phyloP scores from a whole-genome alignment of 495 filamentous ascomycete species.

The Pseudotulostoma volvatum region DNA sequence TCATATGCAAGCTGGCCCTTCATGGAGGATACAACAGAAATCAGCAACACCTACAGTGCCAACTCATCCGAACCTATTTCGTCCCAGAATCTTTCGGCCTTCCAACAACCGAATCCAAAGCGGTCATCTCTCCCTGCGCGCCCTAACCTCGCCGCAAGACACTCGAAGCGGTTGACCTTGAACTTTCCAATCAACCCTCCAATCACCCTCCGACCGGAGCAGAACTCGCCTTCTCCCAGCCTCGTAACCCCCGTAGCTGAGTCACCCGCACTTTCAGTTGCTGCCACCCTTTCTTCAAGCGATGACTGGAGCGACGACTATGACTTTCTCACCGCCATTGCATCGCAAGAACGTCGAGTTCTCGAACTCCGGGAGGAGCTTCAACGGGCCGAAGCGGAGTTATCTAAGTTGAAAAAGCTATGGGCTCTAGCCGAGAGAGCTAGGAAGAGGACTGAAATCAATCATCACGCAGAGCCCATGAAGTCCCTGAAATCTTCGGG shows the following conservation, averaged over 20 bases:
- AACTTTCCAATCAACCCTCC: slow-evolving; percentile 50
- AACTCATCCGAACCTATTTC: background rate
- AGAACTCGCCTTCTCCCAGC: slow-evolving; percentile 17
- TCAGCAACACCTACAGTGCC: background rate
- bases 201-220: slow-evolving; percentile 13
- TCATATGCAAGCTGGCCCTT: background rate
- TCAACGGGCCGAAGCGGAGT: slow-evolving; percentile 57
- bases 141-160: slow-evolving; percentile 38
- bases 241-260: slow-evolving; percentile 23
- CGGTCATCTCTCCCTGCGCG: slow-evolving; percentile 36
- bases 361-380: slow-evolving; percentile 86
- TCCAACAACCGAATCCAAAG: slow-evolving; percentile 15
- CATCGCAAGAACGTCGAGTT: slow-evolving; percentile 83
- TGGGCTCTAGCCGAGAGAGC: slow-evolving; percentile 63
- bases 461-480: slow-evolving; percentile 37
- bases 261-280: slow-evolving; percentile 12
- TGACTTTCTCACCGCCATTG: slow-evolving; percentile 74
- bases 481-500: slow-evolving; percentile 35
- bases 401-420: slow-evolving; percentile 64
- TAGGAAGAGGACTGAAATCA: slow-evolving; percentile 54
- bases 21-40: background rate
- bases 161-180: slow-evolving; percentile 61
- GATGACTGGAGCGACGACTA: slow-evolving; percentile 39
- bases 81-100: background rate
- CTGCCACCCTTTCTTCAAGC: slow-evolving; percentile 28